Evolutionary conservation across 106 monocot genomes (phyloP), one percentile per base, ranked within the genome.

Genomic region (Dendrobium nobile): DNA sequence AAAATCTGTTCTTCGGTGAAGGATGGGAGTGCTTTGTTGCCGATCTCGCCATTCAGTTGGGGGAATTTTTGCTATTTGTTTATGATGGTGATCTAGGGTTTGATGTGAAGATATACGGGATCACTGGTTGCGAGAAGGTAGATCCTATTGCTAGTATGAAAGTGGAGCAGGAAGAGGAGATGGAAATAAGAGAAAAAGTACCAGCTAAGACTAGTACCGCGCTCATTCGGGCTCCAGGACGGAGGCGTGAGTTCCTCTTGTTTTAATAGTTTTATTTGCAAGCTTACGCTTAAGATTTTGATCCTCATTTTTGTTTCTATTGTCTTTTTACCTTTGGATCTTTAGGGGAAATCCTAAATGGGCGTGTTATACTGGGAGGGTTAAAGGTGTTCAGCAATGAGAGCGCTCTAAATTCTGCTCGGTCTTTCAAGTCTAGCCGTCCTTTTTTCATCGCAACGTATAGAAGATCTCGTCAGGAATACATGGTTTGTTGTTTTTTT

Each of bases 1-100:
- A 41, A 2, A 9, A 22, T 26, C 45, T 75, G 41, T 81, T 75
- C 61, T 81, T 81, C 27, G 75, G 19, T 15, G 59, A 75, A 42
- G 81, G 81, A 17, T 81, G 81, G 75, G 81, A 81, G 43, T 7
- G 41, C 42, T 81, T 81, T 16, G 74, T 81, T 26, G 20, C 75
- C 4, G 75, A 75, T 75, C 51, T 75, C 41, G 2, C 56, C 0
- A 27, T 81, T 61, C 17, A 48, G 7, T 42, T 59, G 41, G 81
- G 75, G 16, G 81, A 81, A 20, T 81, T 81, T 28, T 59, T 81
- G 56, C 41, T 81, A 17, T 81, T 81, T 51, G 73, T 75, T 10
- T 81, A 75, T 27, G 81, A 81, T 61, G 81, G 75, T 24, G 9
- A 64, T 58, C 19, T 61, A 18, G 58, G 75, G 56, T 81, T 81